A percentile compares a stretch with the other conserved stretches of the same genome.
Evolutionary conservation across 495 filamentous ascomycete species (phyloP).

Genomic region (Daldinia loculata): DNA sequence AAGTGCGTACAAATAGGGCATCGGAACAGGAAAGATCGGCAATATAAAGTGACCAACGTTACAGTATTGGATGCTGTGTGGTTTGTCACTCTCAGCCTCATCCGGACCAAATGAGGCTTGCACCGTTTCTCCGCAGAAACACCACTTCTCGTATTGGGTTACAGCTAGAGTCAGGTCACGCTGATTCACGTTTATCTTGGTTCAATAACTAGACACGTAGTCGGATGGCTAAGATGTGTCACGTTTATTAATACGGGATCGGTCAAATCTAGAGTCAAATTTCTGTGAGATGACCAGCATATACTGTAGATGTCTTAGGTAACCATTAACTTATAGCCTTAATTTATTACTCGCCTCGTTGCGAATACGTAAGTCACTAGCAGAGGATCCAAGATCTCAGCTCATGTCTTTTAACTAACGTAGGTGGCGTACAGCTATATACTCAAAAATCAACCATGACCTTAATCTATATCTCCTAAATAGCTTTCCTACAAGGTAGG

Average conservation of each 20-base stretch:
- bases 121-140: conserved; percentile 32
- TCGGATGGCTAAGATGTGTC: conserved; percentile 15
- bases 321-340: conserved; percentile 4
- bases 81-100: conserved; percentile 40
- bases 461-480: neutral
- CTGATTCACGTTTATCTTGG: conserved; percentile 18
- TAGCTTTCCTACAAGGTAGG: neutral
- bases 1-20: neutral
- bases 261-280: neutral
- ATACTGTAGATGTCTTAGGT: conserved; percentile 26
- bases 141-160: conserved; percentile 31
- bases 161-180: conserved; percentile 27
- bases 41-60: conserved; percentile 36
- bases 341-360: conserved; percentile 9
- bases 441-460: neutral
- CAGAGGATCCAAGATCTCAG: neutral
- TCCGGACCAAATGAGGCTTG: conserved; percentile 38
- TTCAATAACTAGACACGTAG: conserved; percentile 3
- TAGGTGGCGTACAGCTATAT: neutral
- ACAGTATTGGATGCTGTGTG: conserved; percentile 39
- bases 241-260: conserved; percentile 11
- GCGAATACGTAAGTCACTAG: neutral
- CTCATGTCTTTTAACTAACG: neutral
- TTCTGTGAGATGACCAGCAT: conserved; percentile 6
- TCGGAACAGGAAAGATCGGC: conserved; percentile 36